Evolutionary conservation across 129 eudicot genomes (phyloP), one percentile per base, ranked within the genome.

Genomic region (Lonicera japonica): DNA sequence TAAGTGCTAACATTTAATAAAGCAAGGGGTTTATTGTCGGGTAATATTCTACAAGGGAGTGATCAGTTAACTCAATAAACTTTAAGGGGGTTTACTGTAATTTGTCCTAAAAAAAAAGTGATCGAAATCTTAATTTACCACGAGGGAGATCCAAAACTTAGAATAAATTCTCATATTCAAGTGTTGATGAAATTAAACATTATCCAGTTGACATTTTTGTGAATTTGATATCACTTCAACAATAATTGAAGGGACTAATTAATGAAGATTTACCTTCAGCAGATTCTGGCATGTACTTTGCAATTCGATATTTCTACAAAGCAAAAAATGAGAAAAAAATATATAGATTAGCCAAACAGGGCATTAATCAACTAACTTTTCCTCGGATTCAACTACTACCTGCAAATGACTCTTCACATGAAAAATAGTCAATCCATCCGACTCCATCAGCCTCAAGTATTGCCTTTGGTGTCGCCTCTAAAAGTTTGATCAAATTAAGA

Each of bases 391-490:
- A 45, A 58, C 39, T 0, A 16, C 11, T 73, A 92, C 98, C 98
- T 92, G 96, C 59, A 92, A 71, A 79, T 92, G 98, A 60, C 98
- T 92, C 80, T 88, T 92, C 43, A 92, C 89, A 78, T 92, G 98
- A 75, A 82, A 92, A 68, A 92, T 84, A 10, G 98, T 87, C 63
- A 92, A 78, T 60, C 87, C 95, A 22, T 92, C 86, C 0, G 96
- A 66, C 60, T 92, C 95, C 98, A 92, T 92, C 61, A 92, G 61
- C 75, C 81, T 92, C 64, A 87, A n/a, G 75, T 61, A 92, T 82
- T 13, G 96, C 96, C 79, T 87, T 87, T 8, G 98, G 96, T 14
- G 98, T 92, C 36, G 98, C 98, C 86, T 92, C 98, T 88, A 61
- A 22, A 1, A 50, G 50, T 22, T 43, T 64, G 23, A 61, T 20